phyloP scores from a whole-genome alignment of 257 asterid genomes.

The Echites panduratus region DNA sequence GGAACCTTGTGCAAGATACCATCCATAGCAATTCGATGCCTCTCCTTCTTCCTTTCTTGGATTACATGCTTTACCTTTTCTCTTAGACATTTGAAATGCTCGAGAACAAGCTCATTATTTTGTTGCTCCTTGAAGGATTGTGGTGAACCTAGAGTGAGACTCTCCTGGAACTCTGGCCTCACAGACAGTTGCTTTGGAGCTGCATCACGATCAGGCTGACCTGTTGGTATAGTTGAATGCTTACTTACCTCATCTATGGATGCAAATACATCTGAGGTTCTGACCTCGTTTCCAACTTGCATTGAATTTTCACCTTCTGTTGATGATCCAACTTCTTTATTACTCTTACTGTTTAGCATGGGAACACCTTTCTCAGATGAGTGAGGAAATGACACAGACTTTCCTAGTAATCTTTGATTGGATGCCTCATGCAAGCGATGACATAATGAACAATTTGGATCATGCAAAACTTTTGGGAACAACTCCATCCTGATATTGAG shows the following conservation, averaged over 20 bases:
- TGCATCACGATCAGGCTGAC: constrained; percentile 12
- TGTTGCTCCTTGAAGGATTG: constrained; percentile 22
- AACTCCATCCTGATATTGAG: constrained; percentile 71
- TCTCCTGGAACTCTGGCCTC: constrained; percentile 18
- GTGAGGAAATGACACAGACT: constrained; percentile 55
- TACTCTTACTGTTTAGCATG: neutral
- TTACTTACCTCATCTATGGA: constrained; percentile 9
- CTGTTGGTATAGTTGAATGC: constrained; percentile 12
- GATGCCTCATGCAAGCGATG: constrained; percentile 40
- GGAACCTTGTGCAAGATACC: constrained; percentile 70
- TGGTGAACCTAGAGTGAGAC: constrained; percentile 19
- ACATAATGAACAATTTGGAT: constrained; percentile 47
- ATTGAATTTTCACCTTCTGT: constrained; percentile 14
- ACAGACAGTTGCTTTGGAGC: constrained; percentile 3
- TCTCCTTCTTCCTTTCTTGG: constrained; percentile 57
- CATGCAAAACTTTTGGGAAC: constrained; percentile 59
- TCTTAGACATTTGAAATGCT: constrained; percentile 55
- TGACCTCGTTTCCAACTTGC: neutral
- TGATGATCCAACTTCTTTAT: constrained; percentile 13
- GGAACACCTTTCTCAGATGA: constrained; percentile 16
- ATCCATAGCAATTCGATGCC: constrained; percentile 65
- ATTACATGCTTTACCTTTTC: constrained; percentile 57
- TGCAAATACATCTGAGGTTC: constrained; percentile 7
- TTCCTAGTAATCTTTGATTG: constrained; percentile 30
- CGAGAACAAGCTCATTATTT: constrained; percentile 34